These are phyloP conservation scores for Sugiyamaella sp. DNA, from an alignment of 1,139 yeast species.

Conservation along the genomic window DNA sequence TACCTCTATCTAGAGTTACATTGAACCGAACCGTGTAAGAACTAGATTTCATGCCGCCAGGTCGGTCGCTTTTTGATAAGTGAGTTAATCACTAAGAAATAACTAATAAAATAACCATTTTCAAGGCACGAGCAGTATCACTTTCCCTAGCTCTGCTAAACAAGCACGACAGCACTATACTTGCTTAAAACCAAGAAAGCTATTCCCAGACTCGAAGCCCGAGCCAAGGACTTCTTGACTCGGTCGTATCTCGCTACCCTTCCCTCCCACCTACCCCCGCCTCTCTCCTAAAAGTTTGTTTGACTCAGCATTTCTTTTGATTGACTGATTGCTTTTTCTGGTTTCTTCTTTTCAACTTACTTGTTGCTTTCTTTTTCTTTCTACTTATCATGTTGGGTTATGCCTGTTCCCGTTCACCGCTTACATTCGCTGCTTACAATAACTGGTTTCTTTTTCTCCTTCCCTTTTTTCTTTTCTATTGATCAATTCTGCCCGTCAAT, in stretches of 20 bases:
- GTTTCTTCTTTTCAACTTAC: not conserved
- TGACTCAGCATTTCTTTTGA: not conserved
- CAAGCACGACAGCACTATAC: too few species aligned
- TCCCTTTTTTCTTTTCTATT: slow-evolving; percentile 1
- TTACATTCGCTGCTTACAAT: slow-evolving; percentile 4
- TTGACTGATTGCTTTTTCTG: not conserved
- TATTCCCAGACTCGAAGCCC: not conserved
- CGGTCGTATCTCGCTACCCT: not conserved
- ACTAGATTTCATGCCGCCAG: too few species aligned
- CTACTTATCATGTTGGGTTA: slow-evolving; percentile 9
- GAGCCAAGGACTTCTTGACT: not conserved
- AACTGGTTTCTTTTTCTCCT: slow-evolving; percentile 2
- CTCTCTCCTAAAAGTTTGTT: slow-evolving; percentile 1
- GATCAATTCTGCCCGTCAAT: not conserved
- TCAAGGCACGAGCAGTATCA: too few species aligned
- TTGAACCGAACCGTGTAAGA: too few species aligned
- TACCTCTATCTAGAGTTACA: too few species aligned
- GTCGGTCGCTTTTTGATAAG: too few species aligned
- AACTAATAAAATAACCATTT: too few species aligned
- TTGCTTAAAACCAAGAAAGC: too few species aligned
- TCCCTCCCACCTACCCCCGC: slow-evolving; percentile 14
- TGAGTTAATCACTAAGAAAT: too few species aligned
- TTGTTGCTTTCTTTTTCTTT: slow-evolving; percentile 4
- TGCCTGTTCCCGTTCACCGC: slow-evolving; percentile 16
- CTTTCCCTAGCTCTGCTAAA: too few species aligned